Percentiles rank a stretch among this genome's conserved stretches.
Evolutionary conservation across 2,329 filamentous ascomycete species (phyloP).

Genomic region (Paradendryphiella salina): DNA sequence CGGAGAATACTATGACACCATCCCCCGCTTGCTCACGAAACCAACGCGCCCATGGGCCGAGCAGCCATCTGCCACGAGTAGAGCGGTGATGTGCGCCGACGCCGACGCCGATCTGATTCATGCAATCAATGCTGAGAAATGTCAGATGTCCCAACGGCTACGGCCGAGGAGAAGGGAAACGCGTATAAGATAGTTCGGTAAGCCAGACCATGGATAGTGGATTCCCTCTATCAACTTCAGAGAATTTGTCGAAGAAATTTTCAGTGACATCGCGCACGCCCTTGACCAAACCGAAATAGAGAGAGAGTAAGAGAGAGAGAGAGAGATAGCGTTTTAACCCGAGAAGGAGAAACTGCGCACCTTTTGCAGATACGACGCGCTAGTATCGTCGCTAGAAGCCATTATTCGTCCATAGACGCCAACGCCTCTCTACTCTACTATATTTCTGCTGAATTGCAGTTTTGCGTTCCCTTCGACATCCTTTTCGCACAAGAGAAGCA

Average conservation of each 20-base stretch:
- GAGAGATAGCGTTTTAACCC: no score
- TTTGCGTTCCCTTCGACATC: neutral
- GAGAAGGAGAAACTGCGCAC: no score
- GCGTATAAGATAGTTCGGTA: conserved; percentile 5
- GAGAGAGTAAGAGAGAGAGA: no score
- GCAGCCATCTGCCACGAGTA: conserved; percentile 11
- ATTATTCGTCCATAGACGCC: no score
- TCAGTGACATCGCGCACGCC: conserved; percentile 26
- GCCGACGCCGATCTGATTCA: conserved; percentile 22
- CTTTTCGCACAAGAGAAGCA: neutral
- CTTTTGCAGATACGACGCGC: no score
- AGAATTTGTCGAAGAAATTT: neutral
- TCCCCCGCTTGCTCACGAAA: conserved; percentile 35
- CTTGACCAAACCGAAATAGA: conserved; percentile 19
- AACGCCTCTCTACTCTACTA: neutral
- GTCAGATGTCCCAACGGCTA: conserved; percentile 7
- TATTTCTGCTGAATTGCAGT: neutral
- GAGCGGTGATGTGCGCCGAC: neutral
- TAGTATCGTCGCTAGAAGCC: no score
- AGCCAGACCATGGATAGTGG: neutral
- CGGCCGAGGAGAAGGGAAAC: neutral
- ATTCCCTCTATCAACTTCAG: neutral
- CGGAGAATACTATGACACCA: conserved; percentile 39
- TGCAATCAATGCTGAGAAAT: conserved; percentile 32
- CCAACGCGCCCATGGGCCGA: conserved; percentile 22